Evolutionary conservation across 768 basidiomycete species (phyloP).

Genomic region (Cyclocybe aegerita): DNA sequence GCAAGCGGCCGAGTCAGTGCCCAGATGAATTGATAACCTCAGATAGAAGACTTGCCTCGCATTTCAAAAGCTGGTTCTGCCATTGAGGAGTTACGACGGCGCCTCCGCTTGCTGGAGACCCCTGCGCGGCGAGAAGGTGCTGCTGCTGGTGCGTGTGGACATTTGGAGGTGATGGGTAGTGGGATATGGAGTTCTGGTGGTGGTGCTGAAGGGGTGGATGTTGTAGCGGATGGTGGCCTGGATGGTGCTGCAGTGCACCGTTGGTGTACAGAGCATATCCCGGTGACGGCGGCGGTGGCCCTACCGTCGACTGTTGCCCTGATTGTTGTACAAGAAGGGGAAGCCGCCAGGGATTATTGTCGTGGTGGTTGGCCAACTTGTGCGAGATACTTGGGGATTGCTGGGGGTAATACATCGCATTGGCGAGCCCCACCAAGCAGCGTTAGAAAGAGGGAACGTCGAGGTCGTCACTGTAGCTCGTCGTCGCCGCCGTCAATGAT

Average conservation of each 20-base stretch:
- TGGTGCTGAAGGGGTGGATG: conserved; percentile 64
- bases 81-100: conserved; percentile 81
- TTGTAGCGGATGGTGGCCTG: conserved; percentile 53
- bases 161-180: conserved; percentile 79
- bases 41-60: conserved; percentile 64
- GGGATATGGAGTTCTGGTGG: conserved; percentile 77
- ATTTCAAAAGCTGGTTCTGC: conserved; percentile 93
- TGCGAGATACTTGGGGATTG: conserved; percentile 80
- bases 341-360: conserved; percentile 76
- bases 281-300: conserved; percentile 69
- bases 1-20: conserved; percentile 38
- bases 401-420: conserved; percentile 83
- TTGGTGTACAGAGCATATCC: conserved; percentile 79
- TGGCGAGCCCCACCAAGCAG: conserved; percentile 26
- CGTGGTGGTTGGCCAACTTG: conserved; percentile 74
- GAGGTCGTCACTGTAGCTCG: too few relatives aligned
- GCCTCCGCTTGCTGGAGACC: conserved; percentile 51
- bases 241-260: conserved; percentile 66
- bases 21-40: conserved; percentile 14
- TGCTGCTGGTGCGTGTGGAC: conserved; percentile 50
- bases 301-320: conserved; percentile 53
- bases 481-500: too few relatives aligned
- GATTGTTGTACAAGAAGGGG: conserved; percentile 46
- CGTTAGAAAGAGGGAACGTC: not conserved
- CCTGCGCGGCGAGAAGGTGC: conserved; percentile 53